phyloP scores from a whole-genome alignment of 495 filamentous ascomycete species.

The Bryoglossum gracile region DNA sequence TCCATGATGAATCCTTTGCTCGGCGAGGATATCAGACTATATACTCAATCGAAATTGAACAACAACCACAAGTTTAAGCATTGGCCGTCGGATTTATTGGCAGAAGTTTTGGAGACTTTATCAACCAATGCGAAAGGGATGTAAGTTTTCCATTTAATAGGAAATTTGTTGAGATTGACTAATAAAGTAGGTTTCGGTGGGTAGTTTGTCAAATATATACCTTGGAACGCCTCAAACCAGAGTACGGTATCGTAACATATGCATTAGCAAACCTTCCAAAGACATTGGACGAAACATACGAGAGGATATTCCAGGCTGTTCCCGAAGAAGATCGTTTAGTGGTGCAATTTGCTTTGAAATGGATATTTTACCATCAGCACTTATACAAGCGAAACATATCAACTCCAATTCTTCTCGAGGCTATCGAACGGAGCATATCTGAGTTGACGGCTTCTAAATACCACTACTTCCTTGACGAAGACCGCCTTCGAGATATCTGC shows the following conservation, averaged over 20 bases:
- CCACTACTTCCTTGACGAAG: too few species aligned
- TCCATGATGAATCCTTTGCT: slow-evolving; percentile 25
- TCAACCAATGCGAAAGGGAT: slow-evolving; percentile 33
- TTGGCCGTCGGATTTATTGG: slow-evolving; percentile 20
- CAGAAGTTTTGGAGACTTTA: slow-evolving; percentile 25
- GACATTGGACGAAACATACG: slow-evolving; percentile 30
- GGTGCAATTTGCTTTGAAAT: too few species aligned
- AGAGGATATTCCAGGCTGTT: slow-evolving; percentile 25
- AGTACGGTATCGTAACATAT: slow-evolving; percentile 9
- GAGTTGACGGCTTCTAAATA: too few species aligned
- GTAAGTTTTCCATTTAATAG: slow-evolving; percentile 3
- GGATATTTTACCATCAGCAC: too few species aligned
- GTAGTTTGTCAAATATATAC: slow-evolving; percentile 31
- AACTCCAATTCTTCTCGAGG: too few species aligned
- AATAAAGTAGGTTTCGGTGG: slow-evolving; percentile 30
- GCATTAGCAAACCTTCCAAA: slow-evolving; percentile 27
- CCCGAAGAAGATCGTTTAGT: slow-evolving; percentile 17
- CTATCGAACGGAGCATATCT: too few species aligned
- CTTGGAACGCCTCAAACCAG: slow-evolving; percentile 15
- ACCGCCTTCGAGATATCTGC: too few species aligned
- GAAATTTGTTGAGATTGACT: background rate
- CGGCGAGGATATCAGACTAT: slow-evolving; percentile 22
- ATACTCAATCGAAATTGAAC: slow-evolving; percentile 11
- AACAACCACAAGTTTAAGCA: slow-evolving; percentile 16
- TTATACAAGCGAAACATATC: too few species aligned